Base-by-base conservation (phyloP, 805 yeast species). In the Osmozyma mogii region DNA sequence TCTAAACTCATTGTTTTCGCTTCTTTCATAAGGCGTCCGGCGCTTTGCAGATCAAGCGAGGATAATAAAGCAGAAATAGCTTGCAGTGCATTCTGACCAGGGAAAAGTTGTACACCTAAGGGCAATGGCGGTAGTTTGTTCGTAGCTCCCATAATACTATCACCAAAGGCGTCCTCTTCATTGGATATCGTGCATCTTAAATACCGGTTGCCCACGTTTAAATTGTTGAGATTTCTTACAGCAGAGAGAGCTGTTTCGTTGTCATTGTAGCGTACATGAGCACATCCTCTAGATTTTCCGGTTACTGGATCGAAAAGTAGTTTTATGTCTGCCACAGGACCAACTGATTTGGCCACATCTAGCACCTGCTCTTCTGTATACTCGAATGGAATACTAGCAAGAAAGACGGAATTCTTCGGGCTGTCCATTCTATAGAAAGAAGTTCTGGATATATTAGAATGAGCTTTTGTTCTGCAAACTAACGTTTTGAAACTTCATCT, bases 321-420 rank as follows among this genome's bases (percentile, higher is more conserved):
- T 49, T 79, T 78, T 35, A 84, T 61, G 32, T 72, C 74, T 15
- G 72, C 69, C 2, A 89, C 89, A 0, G 96, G 95, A 1, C 96
- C 97, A 2, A 84, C 92, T 2, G 94, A 77, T 34, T 69, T 65
- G 37, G 94, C 94, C 9, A 89, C 73, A 39, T 84, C 94, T 41
- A 73, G 56, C n/a, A 89, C 79, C 52, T 88, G 96, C 44, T 85
- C 94, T 51, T 89, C 97, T 0, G 96, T 83, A 48, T 83, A 85
- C 47, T 89, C 96, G 50, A 78, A 85, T 1, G 97, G 97, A 22
- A 89, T 82, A 10, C 84, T 79, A 3, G 95, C 94, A 24, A 88
- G 72, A 45, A 82, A 82, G 3, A 85, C 80, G n/a, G n/a, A n/a
- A n/a, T n/a, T n/a, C n/a, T n/a, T n/a, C n/a, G n/a, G n/a, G n/a